phyloP scores from a whole-genome alignment of 805 yeast species.

The Saturnispora galanensis region DNA sequence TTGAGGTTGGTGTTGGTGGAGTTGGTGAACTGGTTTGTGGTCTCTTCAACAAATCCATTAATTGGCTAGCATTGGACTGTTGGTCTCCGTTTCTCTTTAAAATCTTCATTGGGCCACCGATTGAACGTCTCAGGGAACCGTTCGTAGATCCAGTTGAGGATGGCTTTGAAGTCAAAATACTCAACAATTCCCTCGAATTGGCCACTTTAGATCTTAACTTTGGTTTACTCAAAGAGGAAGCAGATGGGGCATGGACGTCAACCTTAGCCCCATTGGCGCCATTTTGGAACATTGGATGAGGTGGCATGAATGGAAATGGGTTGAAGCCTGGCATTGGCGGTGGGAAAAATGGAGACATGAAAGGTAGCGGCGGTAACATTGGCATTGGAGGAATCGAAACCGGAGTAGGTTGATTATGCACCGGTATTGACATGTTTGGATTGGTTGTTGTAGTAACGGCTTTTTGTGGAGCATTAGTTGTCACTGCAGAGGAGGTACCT shows the following conservation, averaged over 20 bases:
- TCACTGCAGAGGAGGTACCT: background rate
- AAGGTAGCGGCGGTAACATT: constrained; percentile 4
- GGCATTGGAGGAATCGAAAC: background rate
- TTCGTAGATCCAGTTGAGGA: background rate
- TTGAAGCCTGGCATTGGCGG: constrained; percentile 6
- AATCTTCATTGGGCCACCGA: constrained; percentile 3
- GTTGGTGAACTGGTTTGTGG: background rate
- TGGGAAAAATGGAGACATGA: constrained; percentile 9
- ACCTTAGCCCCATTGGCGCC: constrained; percentile 5
- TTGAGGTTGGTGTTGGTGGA: background rate
- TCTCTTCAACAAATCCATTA: constrained; percentile 6
- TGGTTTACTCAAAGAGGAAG: constrained; percentile 27
- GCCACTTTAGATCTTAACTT: constrained; percentile 24
- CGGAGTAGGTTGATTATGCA: constrained; percentile 2
- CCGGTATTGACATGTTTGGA: background rate
- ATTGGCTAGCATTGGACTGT: constrained; percentile 1
- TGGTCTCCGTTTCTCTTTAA: constrained; percentile 8
- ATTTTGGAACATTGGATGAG: constrained; percentile 6
- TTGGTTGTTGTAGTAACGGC: constrained; percentile 8
- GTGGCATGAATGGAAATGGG: constrained; percentile 1
- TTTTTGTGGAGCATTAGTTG: constrained; percentile 2
- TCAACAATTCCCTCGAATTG: constrained; percentile 25
- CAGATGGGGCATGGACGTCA: constrained; percentile 21
- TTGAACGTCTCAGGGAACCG: background rate
- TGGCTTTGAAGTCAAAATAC: constrained; percentile 19